A percentile compares a stretch with the other conserved stretches of the same genome.
phyloP scores from a whole-genome alignment of 306 rosid species.

The Quercus gilva region DNA sequence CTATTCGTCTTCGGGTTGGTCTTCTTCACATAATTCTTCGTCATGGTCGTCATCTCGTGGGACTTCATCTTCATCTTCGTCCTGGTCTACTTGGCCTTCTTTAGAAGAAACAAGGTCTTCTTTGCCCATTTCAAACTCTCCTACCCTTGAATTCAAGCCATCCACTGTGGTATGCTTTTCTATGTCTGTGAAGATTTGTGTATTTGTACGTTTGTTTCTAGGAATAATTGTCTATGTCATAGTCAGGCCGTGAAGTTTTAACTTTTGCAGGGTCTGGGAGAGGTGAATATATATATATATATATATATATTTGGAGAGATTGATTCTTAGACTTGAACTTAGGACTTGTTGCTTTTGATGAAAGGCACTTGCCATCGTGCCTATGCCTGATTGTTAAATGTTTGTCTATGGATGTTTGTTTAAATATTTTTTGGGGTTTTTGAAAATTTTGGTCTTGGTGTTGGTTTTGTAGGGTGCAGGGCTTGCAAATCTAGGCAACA shows the following conservation, averaged over 20 bases:
- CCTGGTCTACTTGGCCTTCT: not conserved
- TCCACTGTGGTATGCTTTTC: conserved; percentile 40
- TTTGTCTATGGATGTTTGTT: not conserved
- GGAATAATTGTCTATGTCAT: not conserved
- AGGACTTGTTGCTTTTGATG: too few species aligned
- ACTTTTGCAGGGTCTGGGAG: too few species aligned
- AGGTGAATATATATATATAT: too few species aligned
- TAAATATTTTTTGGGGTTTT: not conserved
- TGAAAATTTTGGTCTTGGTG: not conserved
- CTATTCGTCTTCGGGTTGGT: not conserved
- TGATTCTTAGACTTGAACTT: too few species aligned
- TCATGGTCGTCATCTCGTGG: conserved; percentile 2
- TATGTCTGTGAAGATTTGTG: not conserved
- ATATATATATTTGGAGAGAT: too few species aligned
- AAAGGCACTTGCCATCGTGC: too few species aligned
- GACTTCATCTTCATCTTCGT: not conserved
- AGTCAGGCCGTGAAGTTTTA: too few species aligned
- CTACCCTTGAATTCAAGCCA: conserved; percentile 18
- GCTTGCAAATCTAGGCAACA: conserved; percentile 72
- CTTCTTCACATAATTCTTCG: not conserved
- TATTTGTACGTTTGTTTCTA: not conserved
- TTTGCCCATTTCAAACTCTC: not conserved
- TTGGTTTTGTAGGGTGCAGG: conserved; percentile 74
- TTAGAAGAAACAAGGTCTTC: conserved; percentile 1
- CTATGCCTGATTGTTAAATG: too few species aligned